Evolutionary conservation across 768 basidiomycete genomes (phyloP).

Genomic region (Megacollybia marginata): DNA sequence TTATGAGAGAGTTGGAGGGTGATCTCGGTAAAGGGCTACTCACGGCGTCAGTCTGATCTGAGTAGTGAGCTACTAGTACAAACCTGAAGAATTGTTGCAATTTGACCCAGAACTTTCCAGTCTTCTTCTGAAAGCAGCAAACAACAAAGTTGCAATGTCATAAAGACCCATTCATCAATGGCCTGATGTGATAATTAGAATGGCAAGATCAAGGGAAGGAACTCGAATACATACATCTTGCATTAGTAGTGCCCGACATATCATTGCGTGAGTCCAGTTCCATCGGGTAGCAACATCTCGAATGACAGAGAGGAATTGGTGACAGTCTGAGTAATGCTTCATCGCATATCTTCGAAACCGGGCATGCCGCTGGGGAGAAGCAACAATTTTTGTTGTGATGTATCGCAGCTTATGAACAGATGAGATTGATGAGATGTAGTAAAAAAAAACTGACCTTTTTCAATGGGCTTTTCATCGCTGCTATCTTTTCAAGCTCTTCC

Average conservation of each 20-base stretch:
- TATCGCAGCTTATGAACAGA: conserved; percentile 17
- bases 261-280: conserved; percentile 30
- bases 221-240: conserved; percentile 12
- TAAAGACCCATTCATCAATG: conserved; percentile 23
- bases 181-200: conserved; percentile 14
- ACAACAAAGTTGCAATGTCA: conserved; percentile 6
- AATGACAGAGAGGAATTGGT: conserved; percentile 19
- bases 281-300: conserved; percentile 25
- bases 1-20: conserved; percentile 1
- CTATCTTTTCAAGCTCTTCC: conserved; percentile 11
- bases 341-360: not conserved
- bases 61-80: not conserved
- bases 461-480: conserved; percentile 8
- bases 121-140: conserved; percentile 11
- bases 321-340: conserved; percentile 5
- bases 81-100: conserved; percentile 15
- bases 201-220: not conserved
- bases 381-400: conserved; percentile 22
- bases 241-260: conserved; percentile 15
- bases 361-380: conserved; percentile 21
- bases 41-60: not conserved
- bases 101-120: conserved; percentile 13
- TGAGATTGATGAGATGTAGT: not conserved
- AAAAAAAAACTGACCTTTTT: conserved; percentile 3
- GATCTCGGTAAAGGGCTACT: not conserved